Evolutionary conservation across 108 stramenopile species (phyloP).

Genomic region (Mediolabrus comicus): DNA sequence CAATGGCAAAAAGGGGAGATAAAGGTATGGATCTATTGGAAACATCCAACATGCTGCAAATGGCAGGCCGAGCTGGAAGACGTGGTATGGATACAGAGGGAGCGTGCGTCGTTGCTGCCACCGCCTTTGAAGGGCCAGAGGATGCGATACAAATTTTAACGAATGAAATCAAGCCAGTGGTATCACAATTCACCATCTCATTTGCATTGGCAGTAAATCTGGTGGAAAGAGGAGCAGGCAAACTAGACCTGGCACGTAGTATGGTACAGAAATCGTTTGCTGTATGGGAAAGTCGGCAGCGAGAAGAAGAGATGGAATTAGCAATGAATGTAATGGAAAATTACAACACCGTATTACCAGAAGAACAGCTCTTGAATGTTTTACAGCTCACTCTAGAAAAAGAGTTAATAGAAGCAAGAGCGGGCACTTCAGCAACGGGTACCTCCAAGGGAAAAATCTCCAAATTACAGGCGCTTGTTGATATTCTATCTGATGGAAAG

Average conservation of each 20-base stretch:
- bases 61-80: slow-evolving; percentile 89
- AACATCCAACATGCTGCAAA: slow-evolving; percentile 82
- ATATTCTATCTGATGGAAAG: slow-evolving; percentile 62
- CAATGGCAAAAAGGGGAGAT: slow-evolving; percentile 82
- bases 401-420: slow-evolving; percentile 48
- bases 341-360: slow-evolving; percentile 28
- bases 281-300: slow-evolving; percentile 63
- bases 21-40: slow-evolving; percentile 66
- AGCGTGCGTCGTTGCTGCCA: slow-evolving; percentile 78
- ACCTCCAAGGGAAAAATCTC: slow-evolving; percentile 42
- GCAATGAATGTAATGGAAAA: slow-evolving; percentile 28
- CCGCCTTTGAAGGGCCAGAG: slow-evolving; percentile 73
- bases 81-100: slow-evolving; percentile 74
- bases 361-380: slow-evolving; percentile 62
- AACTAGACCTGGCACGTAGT: slow-evolving; percentile 64
- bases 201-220: slow-evolving; percentile 79
- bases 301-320: slow-evolving; percentile 43
- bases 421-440: slow-evolving; percentile 30
- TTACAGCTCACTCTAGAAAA: slow-evolving; percentile 32
- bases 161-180: slow-evolving; percentile 71
- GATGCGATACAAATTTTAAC: slow-evolving; percentile 70
- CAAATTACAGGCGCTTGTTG: slow-evolving; percentile 40
- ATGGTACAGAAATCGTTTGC: slow-evolving; percentile 81
- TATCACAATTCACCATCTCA: slow-evolving; percentile 79
- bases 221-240: slow-evolving; percentile 65